A percentile compares a stretch with the other conserved stretches of the same genome.
These are phyloP conservation scores for Sodiomyces alkalinus DNA, from an alignment of 2,329 filamentous ascomycete genomes.

Conservation along the genomic window DNA sequence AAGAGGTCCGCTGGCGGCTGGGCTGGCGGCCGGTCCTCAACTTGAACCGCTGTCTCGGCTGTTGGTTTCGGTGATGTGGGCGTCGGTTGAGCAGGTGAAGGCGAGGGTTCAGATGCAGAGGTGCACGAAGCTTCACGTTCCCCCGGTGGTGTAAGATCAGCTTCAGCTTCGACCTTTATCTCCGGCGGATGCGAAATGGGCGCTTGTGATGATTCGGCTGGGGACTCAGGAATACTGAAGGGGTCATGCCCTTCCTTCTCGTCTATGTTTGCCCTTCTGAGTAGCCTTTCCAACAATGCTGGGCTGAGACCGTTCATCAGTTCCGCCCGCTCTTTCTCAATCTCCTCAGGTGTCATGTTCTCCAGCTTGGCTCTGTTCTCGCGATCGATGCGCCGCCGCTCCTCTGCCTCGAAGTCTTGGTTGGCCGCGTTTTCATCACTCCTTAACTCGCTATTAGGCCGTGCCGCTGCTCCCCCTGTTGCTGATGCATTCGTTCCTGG, in stretches of 20 bases:
- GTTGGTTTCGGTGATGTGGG: conserved; percentile 1
- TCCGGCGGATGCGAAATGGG: conserved; percentile 12
- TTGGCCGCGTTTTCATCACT: conserved; percentile 4
- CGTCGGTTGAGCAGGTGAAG: conserved; percentile 3
- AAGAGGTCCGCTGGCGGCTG: conserved; percentile 26
- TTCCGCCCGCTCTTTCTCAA: conserved; percentile 65
- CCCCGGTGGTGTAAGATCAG: too few species aligned
- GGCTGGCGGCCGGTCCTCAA: conserved; percentile 25
- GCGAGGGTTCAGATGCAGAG: neutral
- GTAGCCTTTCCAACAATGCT: conserved; percentile 57
- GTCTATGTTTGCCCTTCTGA: conserved; percentile 63
- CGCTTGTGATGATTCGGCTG: conserved; percentile 1
- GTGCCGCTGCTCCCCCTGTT: conserved; percentile 4
- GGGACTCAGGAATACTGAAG: conserved; percentile 20
- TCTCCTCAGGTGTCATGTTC: conserved; percentile 68
- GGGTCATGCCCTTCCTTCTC: conserved; percentile 31
- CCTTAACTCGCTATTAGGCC: conserved; percentile 3
- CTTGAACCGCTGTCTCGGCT: conserved; percentile 13
- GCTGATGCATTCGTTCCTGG: conserved; percentile 12
- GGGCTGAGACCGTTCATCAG: conserved; percentile 67
- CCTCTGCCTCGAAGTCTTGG: conserved; percentile 29
- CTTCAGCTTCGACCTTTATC: conserved; percentile 19
- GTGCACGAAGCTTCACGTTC: too few species aligned
- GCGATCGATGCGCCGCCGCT: conserved; percentile 60
- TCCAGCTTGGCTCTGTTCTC: conserved; percentile 66